phyloP scores from a whole-genome alignment of 176 grass and related monocot genomes.

The Eleusine indica region DNA sequence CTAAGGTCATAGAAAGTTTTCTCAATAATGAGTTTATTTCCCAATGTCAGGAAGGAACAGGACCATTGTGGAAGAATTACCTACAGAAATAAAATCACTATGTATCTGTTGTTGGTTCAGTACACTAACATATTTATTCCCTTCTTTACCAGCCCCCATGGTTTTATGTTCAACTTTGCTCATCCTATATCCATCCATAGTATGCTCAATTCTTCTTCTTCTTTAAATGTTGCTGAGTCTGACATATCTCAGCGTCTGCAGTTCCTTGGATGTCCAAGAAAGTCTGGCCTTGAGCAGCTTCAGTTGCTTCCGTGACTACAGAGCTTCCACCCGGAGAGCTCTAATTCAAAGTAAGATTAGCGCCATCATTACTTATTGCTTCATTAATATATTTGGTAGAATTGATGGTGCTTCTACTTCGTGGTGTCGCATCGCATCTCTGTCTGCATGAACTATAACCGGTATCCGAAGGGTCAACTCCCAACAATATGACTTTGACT shows the following conservation, averaged over 20 bases:
- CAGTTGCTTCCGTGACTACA: conserved; percentile 38
- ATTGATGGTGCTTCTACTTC: conserved; percentile 15
- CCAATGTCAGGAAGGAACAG: not conserved
- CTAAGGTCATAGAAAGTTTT: not conserved
- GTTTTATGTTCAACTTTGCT: conserved; percentile 34
- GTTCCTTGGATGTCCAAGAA: conserved; percentile 37
- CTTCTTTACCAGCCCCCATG: conserved; percentile 19
- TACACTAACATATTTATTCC: not conserved
- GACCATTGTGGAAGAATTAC: conserved; percentile 26
- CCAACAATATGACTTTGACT: conserved; percentile 21
- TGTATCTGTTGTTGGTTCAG: not conserved
- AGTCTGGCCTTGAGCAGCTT: conserved; percentile 27
- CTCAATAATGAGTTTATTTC: too few relatives aligned
- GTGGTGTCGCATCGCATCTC: conserved; percentile 8
- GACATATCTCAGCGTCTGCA: conserved; percentile 28
- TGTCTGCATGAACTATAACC: conserved; percentile 33
- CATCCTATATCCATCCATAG: not conserved
- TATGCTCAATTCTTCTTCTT: conserved; percentile 42
- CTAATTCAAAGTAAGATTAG: conserved; percentile 6
- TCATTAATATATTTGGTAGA: conserved; percentile 18
- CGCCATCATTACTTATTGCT: not conserved
- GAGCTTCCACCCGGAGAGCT: conserved; percentile 42
- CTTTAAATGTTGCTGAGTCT: conserved; percentile 34
- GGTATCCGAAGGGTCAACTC: conserved; percentile 51
- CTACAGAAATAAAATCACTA: conserved; percentile 35